Evolutionary conservation across 441 rosid genomes (phyloP).

Genomic region (Viola pubescens): DNA sequence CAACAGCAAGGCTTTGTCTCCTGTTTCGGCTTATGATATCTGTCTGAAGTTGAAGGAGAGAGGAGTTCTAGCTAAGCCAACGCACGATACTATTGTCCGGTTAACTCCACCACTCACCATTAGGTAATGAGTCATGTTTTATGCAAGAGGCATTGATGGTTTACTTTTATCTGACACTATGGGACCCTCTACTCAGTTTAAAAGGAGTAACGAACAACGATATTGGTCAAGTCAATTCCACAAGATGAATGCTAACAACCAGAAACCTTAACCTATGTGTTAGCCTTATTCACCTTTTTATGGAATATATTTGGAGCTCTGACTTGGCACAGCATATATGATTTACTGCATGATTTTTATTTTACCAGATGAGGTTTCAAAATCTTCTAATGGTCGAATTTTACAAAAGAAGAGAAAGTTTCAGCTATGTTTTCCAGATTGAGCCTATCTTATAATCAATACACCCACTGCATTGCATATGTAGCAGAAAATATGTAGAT

Average conservation of each 20-base stretch:
- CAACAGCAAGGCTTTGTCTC: constrained; percentile 38
- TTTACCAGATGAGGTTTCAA: too few relatives aligned
- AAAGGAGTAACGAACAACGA: background rate
- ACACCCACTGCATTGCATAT: background rate
- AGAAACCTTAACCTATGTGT: background rate
- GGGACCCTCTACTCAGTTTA: background rate
- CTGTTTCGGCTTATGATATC: constrained; percentile 82
- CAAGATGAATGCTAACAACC: background rate
- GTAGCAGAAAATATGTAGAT: background rate
- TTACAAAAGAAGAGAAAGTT: too few relatives aligned
- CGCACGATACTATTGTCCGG: constrained; percentile 79
- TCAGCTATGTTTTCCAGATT: too few relatives aligned
- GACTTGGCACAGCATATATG: too few relatives aligned
- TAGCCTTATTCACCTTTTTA: background rate
- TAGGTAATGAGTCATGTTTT: constrained; percentile 40
- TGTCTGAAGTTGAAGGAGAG: constrained; percentile 88
- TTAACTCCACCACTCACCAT: constrained; percentile 89
- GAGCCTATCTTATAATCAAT: background rate
- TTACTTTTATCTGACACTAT: constrained; percentile 1
- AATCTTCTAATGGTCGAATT: too few relatives aligned
- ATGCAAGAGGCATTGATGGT: background rate
- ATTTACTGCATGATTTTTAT: too few relatives aligned
- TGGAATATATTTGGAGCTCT: background rate
- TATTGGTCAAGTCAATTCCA: background rate
- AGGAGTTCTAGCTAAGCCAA: constrained; percentile 91